Percentiles rank a stretch among this genome's conserved stretches.
Conservation (phyloP, 2,329 filamentous ascomycete genomes). For the Coleophoma cylindrospora region DNA sequence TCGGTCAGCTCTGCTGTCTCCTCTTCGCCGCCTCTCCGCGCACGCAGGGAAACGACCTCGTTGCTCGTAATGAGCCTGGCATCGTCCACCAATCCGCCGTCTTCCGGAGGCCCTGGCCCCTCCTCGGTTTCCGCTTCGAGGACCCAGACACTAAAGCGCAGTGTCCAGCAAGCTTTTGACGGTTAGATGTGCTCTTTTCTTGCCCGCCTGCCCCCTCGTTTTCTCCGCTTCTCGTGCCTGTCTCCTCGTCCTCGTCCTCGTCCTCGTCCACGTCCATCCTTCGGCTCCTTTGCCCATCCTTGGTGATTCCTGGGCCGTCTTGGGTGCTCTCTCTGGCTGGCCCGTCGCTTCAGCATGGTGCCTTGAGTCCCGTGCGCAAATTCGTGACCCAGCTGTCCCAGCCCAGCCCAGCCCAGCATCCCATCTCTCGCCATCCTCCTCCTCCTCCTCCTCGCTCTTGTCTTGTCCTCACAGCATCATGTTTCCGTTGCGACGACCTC, state of each 20-base stretch:
- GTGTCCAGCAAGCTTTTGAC: conserved; percentile 56
- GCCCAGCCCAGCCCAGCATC: too few relatives aligned
- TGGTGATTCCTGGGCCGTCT: conserved; percentile 8
- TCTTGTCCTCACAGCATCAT: conserved; percentile 13
- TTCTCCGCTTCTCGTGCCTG: neutral
- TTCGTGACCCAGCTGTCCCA: conserved; percentile 5
- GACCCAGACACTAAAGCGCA: conserved; percentile 49
- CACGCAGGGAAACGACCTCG: too few relatives aligned
- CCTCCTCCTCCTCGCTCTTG: too few relatives aligned
- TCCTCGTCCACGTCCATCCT: conserved; percentile 10
- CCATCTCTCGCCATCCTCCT: conserved; percentile 1
- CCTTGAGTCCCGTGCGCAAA: conserved; percentile 4
- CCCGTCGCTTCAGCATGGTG: neutral
- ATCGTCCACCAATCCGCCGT: conserved; percentile 23
- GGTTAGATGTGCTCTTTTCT: conserved; percentile 31
- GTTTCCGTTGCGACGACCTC: conserved; percentile 20
- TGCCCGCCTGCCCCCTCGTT: conserved; percentile 5
- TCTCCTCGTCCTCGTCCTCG: conserved; percentile 2
- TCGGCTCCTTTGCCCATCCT: conserved; percentile 3
- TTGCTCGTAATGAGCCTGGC: conserved; percentile 11
- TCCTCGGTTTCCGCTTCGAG: conserved; percentile 27
- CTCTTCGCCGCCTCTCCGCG: too few relatives aligned
- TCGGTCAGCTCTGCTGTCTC: too few relatives aligned
- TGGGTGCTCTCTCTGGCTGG: neutral
- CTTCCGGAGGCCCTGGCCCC: conserved; percentile 21